phyloP scores from a whole-genome alignment of 1,139 yeast genomes.

The Candida labiduridarum region DNA sequence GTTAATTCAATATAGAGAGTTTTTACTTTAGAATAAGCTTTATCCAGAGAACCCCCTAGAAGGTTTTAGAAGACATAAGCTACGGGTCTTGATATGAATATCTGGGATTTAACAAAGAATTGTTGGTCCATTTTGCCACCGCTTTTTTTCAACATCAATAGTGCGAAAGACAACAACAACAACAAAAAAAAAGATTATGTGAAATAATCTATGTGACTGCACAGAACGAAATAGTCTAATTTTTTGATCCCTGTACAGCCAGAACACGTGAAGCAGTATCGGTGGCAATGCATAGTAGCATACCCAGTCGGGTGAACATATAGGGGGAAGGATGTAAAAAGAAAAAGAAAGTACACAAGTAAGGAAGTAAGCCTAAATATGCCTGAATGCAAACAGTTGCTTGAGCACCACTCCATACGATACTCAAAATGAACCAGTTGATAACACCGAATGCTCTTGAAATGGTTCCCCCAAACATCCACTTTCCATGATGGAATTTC shows the following conservation, averaged over 20 bases:
- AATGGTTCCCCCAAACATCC: too few relatives aligned
- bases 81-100: background rate
- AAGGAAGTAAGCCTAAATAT: too few relatives aligned
- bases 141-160: background rate
- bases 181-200: background rate
- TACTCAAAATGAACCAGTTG: too few relatives aligned
- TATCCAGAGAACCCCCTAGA: background rate
- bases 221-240: background rate
- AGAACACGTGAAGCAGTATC: background rate
- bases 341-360: too few relatives aligned
- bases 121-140: constrained; percentile 5
- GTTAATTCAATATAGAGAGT: too few relatives aligned
- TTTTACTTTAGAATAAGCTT: too few relatives aligned
- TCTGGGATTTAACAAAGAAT: background rate
- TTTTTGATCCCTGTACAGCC: too few relatives aligned
- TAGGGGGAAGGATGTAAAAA: too few relatives aligned
- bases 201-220: background rate
- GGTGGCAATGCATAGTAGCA: background rate
- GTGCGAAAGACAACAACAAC: background rate
- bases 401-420: too few relatives aligned
- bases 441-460: too few relatives aligned
- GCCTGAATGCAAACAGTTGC: background rate
- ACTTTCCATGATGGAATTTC: too few relatives aligned
- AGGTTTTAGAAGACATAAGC: background rate
- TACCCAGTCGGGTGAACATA: too few relatives aligned